Base-by-base conservation (phyloP, 129 eudicot genomes). In the Mikania micrantha region DNA sequence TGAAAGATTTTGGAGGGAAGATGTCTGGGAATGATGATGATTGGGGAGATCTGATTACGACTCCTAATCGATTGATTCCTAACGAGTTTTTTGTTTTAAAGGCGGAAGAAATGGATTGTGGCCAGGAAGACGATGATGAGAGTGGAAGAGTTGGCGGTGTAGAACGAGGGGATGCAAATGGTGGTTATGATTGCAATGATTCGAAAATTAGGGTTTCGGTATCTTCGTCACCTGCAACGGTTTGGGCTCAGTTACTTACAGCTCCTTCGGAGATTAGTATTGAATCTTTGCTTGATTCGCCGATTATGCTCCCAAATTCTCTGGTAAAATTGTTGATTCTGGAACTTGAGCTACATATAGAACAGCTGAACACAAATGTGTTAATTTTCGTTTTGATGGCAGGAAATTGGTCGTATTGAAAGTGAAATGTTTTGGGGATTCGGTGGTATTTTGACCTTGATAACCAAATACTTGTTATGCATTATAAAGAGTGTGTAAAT, bases 181-280 rank as follows among this genome's bases (percentile, higher is more conserved):
- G 57, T 48, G 92, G 85, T 63, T 82, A 74, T 12, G 73, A 50
- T 50, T 17, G n/a, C 31, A 61, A 73, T 68, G 86, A 74, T 65
- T 60, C 85, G 8, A 81, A 38, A 52, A 67, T 84, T 60, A 74
- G 79, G 22, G 79, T 47, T 10, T 54, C 21, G 32, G 83, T 72
- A 31, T 77, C 36, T 32, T 68, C 71, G 25, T 27, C 71, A 4
- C 63, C 78, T 5, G 80, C 82, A 3, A 73, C 62, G 4, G 78
- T 5, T 32, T 71, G 58, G 22, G 70, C 81, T n/a, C 80, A 76
- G 35, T 78, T 49, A 12, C 74, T 79, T 66, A 79, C 88, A 0
- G 73, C 81, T 39, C 87, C 93, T 7, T 29, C 82, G 16, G 96
- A 89, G 4, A 71, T 85, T 29, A 81, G 84, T 40, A 84, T 86